These are phyloP conservation scores for Termitomyces titanicus DNA, from an alignment of 768 basidiomycete species.

Conservation along the genomic window DNA sequence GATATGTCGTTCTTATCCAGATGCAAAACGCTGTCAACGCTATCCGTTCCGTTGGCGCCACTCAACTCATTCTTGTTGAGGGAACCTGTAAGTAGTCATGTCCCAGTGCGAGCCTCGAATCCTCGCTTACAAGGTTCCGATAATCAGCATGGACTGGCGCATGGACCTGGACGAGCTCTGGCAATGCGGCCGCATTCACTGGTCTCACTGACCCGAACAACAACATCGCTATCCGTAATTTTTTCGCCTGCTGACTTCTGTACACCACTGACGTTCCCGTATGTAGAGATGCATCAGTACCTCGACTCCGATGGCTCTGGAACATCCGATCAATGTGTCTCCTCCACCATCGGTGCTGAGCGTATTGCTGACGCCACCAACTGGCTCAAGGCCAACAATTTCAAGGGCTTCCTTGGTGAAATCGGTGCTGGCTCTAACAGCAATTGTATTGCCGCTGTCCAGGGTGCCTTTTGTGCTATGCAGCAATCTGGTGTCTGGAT, in stretches of 20 bases:
- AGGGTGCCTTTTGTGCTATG: constrained; percentile 56
- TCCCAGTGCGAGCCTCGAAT: constrained; percentile 1
- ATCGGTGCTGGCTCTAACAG: constrained; percentile 51
- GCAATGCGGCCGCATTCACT: constrained; percentile 50
- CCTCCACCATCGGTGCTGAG: constrained; percentile 54
- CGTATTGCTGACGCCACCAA: constrained; percentile 52
- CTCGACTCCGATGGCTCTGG: constrained; percentile 64
- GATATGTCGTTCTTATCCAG: constrained; percentile 19
- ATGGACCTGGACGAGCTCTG: constrained; percentile 57
- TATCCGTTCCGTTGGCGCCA: constrained; percentile 61
- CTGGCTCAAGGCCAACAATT: constrained; percentile 55
- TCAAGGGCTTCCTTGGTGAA: constrained; percentile 66
- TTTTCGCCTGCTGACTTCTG: not conserved
- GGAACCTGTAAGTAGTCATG: constrained; percentile 30
- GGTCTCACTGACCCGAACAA: constrained; percentile 56
- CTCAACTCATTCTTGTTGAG: constrained; percentile 50
- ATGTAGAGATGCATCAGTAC: constrained; percentile 68
- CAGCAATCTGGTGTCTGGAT: constrained; percentile 60
- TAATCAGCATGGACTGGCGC: constrained; percentile 55
- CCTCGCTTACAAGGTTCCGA: not conserved
- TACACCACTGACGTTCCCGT: not conserved
- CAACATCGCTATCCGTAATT: constrained; percentile 54
- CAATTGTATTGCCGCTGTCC: constrained; percentile 43
- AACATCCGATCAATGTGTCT: constrained; percentile 51
- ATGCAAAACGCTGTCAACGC: constrained; percentile 67